Evolutionary conservation across 2,329 filamentous ascomycete species (phyloP), one percentile per base, ranked within the genome.

Genomic region (Sporothrix humicola): DNA sequence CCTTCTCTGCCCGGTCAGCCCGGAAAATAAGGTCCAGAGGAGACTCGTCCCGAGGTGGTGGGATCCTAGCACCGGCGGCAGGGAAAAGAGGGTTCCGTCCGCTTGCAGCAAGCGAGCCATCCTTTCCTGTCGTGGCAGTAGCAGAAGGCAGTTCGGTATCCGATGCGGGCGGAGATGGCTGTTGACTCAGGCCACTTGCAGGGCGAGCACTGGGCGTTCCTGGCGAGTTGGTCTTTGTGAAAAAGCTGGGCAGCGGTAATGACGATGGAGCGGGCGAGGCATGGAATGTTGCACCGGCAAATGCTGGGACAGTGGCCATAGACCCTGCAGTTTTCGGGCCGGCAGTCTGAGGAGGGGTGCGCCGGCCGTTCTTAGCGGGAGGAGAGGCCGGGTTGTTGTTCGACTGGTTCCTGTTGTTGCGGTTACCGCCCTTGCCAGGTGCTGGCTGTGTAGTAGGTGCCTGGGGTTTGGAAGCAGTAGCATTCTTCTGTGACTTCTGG

Each of bases 211-310:
- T 77, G 74, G 87, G 89, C 3, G 90, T 91, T 73, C 92, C 91
- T 3, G 91, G 90, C 13, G 93, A 76, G 46, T 52, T 86, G 0
- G 93, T 90, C 78, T 92, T 95, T 42, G 92, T 91, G 48, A 86
- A 89, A 81, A 98, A 97, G 79, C 92, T 97, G 12, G 96, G 96
- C 74, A 98, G 92, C 0, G 96, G 96, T 46, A 99, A 86, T 31
- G 94, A 91, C 9, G 94, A 97, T 0, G 96, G 92, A 1, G 95
- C 95, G 23, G 96, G 96, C 9, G 96, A 98, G 56, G 94, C 93
- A 82, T 98, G 95, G 81, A 98, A 99, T 5, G 94, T 97, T 48
- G 95, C 92, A 15, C 95, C 96, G 54, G 96, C 96, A 82, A 97
- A 99, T 63, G 92, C 90, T 74, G 89, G 85, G 68, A 82, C 82